A percentile compares a stretch with the other conserved stretches of the same genome.
These are phyloP conservation scores for Rhodosporidiobolus odoratus DNA, from an alignment of 768 basidiomycete species.

Conservation along the genomic window DNA sequence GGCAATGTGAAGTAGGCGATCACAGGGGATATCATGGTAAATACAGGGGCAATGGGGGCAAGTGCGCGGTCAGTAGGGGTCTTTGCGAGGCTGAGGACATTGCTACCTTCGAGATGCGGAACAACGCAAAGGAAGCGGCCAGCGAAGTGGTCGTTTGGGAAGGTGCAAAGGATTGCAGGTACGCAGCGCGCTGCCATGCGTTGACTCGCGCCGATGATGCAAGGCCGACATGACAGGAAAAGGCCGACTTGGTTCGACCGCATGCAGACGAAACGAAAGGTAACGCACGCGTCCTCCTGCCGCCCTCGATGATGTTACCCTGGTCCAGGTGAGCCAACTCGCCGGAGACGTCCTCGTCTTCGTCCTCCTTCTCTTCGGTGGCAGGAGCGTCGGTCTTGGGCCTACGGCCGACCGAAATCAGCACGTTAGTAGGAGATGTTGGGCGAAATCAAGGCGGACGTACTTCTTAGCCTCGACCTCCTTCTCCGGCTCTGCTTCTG, in stretches of 20 bases:
- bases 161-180: too few species aligned
- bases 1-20: neutral
- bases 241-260: too few species aligned
- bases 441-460: neutral
- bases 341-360: slow-evolving; percentile 31
- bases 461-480: slow-evolving; percentile 22
- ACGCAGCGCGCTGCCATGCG: too few species aligned
- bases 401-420: neutral
- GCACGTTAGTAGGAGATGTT: neutral
- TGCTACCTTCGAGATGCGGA: too few species aligned
- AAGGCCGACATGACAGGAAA: too few species aligned
- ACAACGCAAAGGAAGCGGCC: too few species aligned
- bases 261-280: neutral
- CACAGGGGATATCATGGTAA: too few species aligned
- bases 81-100: too few species aligned
- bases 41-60: too few species aligned
- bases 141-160: too few species aligned
- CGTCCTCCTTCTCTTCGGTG: neutral
- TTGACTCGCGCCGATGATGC: too few species aligned
- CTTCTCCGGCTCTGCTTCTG: slow-evolving; percentile 20
- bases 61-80: too few species aligned
- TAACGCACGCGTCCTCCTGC: slow-evolving; percentile 25
- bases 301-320: slow-evolving; percentile 30
- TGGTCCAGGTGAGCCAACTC: slow-evolving; percentile 30
- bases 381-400: slow-evolving; percentile 20